phyloP scores from a whole-genome alignment of 2,329 filamentous ascomycete genomes.

The Bipolaris sorokiniana region DNA sequence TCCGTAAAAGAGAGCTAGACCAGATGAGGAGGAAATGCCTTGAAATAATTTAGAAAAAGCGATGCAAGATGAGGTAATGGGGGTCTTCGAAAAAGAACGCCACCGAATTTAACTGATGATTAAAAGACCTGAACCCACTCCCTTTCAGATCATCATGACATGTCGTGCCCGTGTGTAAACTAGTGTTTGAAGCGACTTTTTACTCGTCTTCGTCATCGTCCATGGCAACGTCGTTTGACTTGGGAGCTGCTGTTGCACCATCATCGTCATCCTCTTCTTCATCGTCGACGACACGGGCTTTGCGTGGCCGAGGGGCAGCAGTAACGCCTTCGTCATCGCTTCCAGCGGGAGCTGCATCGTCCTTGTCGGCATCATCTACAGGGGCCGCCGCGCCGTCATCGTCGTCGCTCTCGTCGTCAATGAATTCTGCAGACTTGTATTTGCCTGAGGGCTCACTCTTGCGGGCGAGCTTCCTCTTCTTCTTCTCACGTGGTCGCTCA shows the following conservation, averaged over 20 bases:
- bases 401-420: conserved; percentile 70
- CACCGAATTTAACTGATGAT: conserved; percentile 1
- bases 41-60: neutral
- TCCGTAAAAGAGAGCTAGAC: conserved; percentile 3
- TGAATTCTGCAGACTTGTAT: conserved; percentile 84
- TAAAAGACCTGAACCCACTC: neutral
- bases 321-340: conserved; percentile 15
- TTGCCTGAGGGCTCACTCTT: conserved; percentile 62
- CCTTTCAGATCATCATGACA: neutral
- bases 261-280: conserved; percentile 43
- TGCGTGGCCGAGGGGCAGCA: conserved; percentile 36
- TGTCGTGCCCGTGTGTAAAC: neutral
- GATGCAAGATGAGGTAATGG: neutral
- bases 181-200: neutral
- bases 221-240: conserved; percentile 33
- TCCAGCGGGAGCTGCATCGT: neutral
- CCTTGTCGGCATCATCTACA: conserved; percentile 23
- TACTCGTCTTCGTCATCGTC: conserved; percentile 44
- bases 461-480: conserved; percentile 65
- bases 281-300: conserved; percentile 42
- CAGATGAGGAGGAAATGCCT: neutral
- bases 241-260: conserved; percentile 27
- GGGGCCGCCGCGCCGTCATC: conserved; percentile 29
- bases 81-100: neutral
- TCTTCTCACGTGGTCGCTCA: conserved; percentile 65